Percentiles rank a stretch among this genome's conserved stretches.
Conservation (phyloP, 164 flowering plant species). For the Cinnamomum micranthum region DNA sequence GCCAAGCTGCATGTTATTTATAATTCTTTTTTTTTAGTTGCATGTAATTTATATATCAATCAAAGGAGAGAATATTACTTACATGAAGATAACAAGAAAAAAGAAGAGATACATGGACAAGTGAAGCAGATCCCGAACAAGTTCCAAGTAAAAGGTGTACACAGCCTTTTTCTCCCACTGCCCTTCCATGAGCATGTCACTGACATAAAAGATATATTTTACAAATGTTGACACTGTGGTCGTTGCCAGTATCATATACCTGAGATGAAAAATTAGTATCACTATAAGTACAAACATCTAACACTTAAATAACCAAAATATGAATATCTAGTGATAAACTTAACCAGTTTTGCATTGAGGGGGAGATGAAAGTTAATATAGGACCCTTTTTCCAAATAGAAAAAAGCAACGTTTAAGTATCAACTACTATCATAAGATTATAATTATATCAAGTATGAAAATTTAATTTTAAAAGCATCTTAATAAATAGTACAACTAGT, state of each 20-base stretch:
- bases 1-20: neutral
- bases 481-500: no score
- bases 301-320: neutral
- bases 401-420: no score
- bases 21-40: no score
- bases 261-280: conserved; percentile 21
- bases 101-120: conserved; percentile 95
- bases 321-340: neutral
- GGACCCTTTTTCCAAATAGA: no score
- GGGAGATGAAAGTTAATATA: neutral
- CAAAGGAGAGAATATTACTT: conserved; percentile 33
- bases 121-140: conserved; percentile 89
- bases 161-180: conserved; percentile 98
- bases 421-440: no score
- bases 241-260: conserved; percentile 96
- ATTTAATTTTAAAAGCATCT: no score
- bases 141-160: conserved; percentile 96
- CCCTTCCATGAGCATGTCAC: conserved; percentile 99
- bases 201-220: conserved; percentile 85
- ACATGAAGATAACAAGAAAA: conserved; percentile 93
- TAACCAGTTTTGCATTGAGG: neutral
- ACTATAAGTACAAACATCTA: no score
- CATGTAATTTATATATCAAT: neutral
- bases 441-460: no score
- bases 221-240: conserved; percentile 85